Evolutionary conservation across 2,329 filamentous ascomycete genomes (phyloP), one percentile per base, ranked within the genome.

Genomic region (Pestalotiopsis sp.): DNA sequence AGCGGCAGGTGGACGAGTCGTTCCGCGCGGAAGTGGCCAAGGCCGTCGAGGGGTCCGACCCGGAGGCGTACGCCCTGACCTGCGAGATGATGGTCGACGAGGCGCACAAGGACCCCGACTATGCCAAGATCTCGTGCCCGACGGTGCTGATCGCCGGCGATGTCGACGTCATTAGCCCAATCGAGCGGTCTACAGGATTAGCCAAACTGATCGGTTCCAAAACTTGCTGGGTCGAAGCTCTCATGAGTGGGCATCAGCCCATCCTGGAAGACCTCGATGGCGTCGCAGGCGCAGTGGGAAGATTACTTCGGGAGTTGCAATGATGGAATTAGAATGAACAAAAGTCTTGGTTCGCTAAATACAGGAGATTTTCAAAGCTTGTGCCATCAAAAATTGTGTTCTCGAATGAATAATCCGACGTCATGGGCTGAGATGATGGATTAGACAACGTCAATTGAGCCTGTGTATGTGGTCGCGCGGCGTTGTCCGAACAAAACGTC

Each of bases 11-110:
- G 2, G 31, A 65, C 13, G 57, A 23, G 1, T 66, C 38, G 39
- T 25, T 67, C 14, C 69, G 70, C 9, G 68, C 73, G 36, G 67
- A 74, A 17, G 74, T 80, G 7, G 71, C 73, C 23, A 70, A 74
- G 23, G 77, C 75, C n/a, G 77, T 80, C 7, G 74, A 72, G 4
- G 74, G 73, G 1, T 78, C 75, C n/a, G 70, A 75, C 23, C 69
- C 75, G 0, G 77, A 79, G 52, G 77, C 73, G 0, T 80, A 80
- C 64, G 77, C 78, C 2, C 72, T 71, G 14, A 79, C 77, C 3
- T 77, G 74, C 49, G 77, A 79, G 66, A 73, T 75, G 11, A 67
- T 76, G 11, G 77, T 77, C n/a, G 74, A 74, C 20, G 70, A 70
- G 6, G 65, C 66, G 12, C 78, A 79, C 66, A 66, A 71, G 25